Base-by-base conservation (phyloP, 225 moss, liverwort and hornwort species). In the Antitrichia curtipendula region DNA sequence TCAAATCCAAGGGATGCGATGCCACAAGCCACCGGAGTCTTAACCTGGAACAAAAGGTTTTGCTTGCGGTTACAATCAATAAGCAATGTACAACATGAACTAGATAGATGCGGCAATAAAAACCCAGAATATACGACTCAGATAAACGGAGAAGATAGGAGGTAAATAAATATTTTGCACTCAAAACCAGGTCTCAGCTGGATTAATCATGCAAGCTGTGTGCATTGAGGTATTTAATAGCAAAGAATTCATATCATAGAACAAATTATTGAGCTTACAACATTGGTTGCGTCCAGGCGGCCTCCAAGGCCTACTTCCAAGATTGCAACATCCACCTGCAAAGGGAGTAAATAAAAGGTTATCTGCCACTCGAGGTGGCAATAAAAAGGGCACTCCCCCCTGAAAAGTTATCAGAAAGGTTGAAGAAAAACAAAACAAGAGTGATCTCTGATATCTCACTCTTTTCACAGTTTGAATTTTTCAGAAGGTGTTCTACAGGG, bases 281-380 rank as follows among this genome's bases (percentile, higher is more conserved):
- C 92, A 87, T 99, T 99, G 73, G 99, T 99, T 90, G 99, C 96
- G 91, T 99, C 99, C 87, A 97, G 87, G 66, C 95, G 96, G 52
- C 99, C 99, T 90, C 99, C 99, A 76, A 99, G 92, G n/a, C 99
- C 99, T 85, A 99, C 99, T 91, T 99, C 99, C 92, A 99, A 91
- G 81, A 99, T 96, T 60, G 96, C 97, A 86, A 99, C 99, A 91
- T 99, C 99, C 83, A 99, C 94, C 99, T 99, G 92, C 80, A 87
- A 78, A 77, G 58, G 74, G 24, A 82, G 65, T 40, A 78, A 32
- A 72, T 38, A 56, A 81, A 41, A 60, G 61, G 71, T 49, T 72
- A 52, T 57, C 65, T 78, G 78, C 70, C 87, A 82, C 76, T 74
- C n/a, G 24, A 50, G 63, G 57, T 40, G 58, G 40, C 53, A 84